Percentiles rank a stretch among this genome's conserved stretches.
Evolutionary conservation across 2,329 filamentous ascomycete species (phyloP).

Genomic region (Pseudocercospora pini-densiflorae): DNA sequence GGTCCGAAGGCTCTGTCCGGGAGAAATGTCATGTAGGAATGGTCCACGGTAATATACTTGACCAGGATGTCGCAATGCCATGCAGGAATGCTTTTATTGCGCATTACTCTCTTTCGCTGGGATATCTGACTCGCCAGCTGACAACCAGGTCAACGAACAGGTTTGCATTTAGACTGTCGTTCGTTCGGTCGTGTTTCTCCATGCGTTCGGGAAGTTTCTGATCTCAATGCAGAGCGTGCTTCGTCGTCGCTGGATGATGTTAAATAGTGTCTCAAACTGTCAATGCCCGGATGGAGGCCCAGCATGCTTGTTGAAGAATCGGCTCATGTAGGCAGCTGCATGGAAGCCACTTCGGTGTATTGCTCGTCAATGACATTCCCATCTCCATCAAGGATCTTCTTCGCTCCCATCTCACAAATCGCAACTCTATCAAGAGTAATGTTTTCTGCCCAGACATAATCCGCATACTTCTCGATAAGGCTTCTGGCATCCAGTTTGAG

Average conservation of each 20-base stretch:
- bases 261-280: no score
- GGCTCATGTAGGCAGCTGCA: slow-evolving; percentile 24
- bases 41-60: background rate
- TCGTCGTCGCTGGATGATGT: no score
- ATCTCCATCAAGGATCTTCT: slow-evolving; percentile 59
- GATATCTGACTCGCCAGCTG: background rate
- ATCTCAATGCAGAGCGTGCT: no score
- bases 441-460: slow-evolving; percentile 72
- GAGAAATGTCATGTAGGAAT: background rate
- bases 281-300: background rate
- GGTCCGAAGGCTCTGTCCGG: background rate
- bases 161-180: background rate
- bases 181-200: background rate
- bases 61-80: background rate
- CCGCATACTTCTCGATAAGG: slow-evolving; percentile 60
- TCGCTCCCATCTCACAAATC: slow-evolving; percentile 88
- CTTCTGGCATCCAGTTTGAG: slow-evolving; percentile 48
- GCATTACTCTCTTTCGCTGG: background rate
- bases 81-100: background rate
- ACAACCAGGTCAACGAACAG: background rate
- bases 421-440: slow-evolving; percentile 72
- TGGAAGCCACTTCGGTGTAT: slow-evolving; percentile 55
- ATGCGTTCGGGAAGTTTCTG: background rate
- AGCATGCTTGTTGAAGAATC: background rate
- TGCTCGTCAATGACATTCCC: slow-evolving; percentile 56